Evolutionary conservation across 2,329 filamentous ascomycete species (phyloP), one percentile per base, ranked within the genome.

Genomic region (Colletotrichum sp.): DNA sequence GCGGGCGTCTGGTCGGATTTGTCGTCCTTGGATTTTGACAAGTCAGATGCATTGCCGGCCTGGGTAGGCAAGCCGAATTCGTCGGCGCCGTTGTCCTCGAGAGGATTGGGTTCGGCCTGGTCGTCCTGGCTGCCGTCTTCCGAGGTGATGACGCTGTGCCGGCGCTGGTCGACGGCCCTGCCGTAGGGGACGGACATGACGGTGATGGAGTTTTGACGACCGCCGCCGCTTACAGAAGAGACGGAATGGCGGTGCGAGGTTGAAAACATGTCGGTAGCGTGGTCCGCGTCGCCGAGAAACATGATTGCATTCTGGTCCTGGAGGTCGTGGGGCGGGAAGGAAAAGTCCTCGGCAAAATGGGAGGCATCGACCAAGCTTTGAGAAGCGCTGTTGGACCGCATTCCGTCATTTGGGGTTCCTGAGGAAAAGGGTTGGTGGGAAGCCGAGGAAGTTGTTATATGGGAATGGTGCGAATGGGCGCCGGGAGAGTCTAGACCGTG

Each of bases 1-100:
- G 93, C 88, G 16, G 93, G 92, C 10, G 90, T 86, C 10, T 89
- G 86, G 66, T 91, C 91, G 7, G 88, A 84, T 77, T 91, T 92
- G 75, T 91, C 89, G 66, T 92, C 90, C 80, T 90, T 92, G 38
- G 84, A 79, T 79, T 89, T 90, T 65, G 84, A 88, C 26, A 89
- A 79, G 68, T 92, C 90, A n/a, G 87, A 88, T 16, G 88, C 87
- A 78, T 92, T 90, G 38, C 84, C 85, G 32, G 86, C 85, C 61
- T 84, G 84, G 43, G 84, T 84, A 21, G 86, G 84, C 43, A 92
- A 82, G 12, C 89, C 90, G 77, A 93, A 92, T 67, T 93, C 91
- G 80, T 93, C 91, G 6, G 87, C 86, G 71, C 88, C 84, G 28
- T 87, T 83, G 71, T 92, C 90, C 61, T 90, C 90, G 63, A 91